Evolutionary conservation across 2,329 filamentous ascomycete genomes (phyloP).

Genomic region (Botryotinia convoluta): DNA sequence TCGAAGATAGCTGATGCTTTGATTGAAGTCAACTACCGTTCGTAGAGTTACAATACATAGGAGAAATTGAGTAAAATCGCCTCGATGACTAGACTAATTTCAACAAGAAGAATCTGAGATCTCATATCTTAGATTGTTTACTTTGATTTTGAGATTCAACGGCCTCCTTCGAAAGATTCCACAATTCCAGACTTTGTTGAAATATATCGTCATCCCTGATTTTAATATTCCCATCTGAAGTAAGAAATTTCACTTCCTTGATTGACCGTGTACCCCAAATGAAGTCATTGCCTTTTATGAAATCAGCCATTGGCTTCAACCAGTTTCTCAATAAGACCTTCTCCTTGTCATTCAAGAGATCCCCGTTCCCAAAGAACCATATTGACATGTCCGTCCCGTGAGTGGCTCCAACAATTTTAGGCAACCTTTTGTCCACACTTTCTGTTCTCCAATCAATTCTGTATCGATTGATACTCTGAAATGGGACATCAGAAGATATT

Average conservation of each 20-base stretch:
- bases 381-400: slow-evolving; percentile 26
- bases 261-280: slow-evolving; percentile 22
- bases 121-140: background rate
- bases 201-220: slow-evolving; percentile 23
- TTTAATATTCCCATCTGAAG: slow-evolving; percentile 19
- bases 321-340: slow-evolving; percentile 22
- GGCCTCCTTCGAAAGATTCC: slow-evolving; percentile 13
- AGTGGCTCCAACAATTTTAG: slow-evolving; percentile 22
- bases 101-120: background rate
- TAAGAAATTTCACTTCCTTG: slow-evolving; percentile 22
- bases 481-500: slow-evolving; percentile 17
- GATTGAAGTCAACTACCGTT: background rate
- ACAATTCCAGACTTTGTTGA: slow-evolving; percentile 22
- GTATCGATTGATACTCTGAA: slow-evolving; percentile 23
- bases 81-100: background rate
- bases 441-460: slow-evolving; percentile 25
- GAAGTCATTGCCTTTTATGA: slow-evolving; percentile 20
- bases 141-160: background rate
- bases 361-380: slow-evolving; percentile 28
- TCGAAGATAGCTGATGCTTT: background rate
- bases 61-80: background rate
- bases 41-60: background rate
- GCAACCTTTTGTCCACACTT: slow-evolving; percentile 23
- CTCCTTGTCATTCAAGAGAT: slow-evolving; percentile 17
- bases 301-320: slow-evolving; percentile 23